phyloP scores from a whole-genome alignment of 345 rosid species.

The Ceriops tagal region DNA sequence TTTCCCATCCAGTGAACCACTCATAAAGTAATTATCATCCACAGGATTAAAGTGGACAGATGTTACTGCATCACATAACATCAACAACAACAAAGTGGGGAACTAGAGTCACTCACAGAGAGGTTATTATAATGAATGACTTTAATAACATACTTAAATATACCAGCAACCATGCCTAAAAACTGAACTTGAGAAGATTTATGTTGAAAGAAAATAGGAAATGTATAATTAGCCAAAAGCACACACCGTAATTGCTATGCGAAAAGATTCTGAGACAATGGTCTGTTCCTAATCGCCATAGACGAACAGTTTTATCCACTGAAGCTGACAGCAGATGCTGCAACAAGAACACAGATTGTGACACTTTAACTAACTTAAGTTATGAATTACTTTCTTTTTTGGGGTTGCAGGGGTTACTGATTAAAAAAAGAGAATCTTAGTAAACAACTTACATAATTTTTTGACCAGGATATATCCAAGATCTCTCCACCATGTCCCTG shows the following conservation, averaged over 20 bases:
- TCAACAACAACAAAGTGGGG: conserved; percentile 2
- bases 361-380: background rate
- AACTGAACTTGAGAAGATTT: background rate
- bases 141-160: background rate
- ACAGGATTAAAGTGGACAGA: conserved; percentile 80
- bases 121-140: background rate
- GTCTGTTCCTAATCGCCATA: conserved; percentile 67
- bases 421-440: background rate
- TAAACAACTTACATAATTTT: conserved; percentile 17
- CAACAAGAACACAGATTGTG: conserved; percentile 27
- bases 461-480: conserved; percentile 54
- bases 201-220: background rate
- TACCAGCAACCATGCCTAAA: background rate
- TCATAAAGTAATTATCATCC: conserved; percentile 67
- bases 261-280: conserved; percentile 57
- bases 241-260: conserved; percentile 72
- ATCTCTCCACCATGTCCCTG: conserved; percentile 45
- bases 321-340: conserved; percentile 82
- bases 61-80: conserved; percentile 52
- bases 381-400: background rate
- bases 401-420: background rate
- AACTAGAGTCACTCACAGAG: conserved; percentile 8
- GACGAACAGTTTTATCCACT: conserved; percentile 66
- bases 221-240: conserved; percentile 9
- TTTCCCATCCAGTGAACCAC: conserved; percentile 86